A percentile compares a stretch with the other conserved stretches of the same genome.
Conservation (phyloP, 176 grass and related monocot genomes). For the Puccinellia tenuiflora region DNA sequence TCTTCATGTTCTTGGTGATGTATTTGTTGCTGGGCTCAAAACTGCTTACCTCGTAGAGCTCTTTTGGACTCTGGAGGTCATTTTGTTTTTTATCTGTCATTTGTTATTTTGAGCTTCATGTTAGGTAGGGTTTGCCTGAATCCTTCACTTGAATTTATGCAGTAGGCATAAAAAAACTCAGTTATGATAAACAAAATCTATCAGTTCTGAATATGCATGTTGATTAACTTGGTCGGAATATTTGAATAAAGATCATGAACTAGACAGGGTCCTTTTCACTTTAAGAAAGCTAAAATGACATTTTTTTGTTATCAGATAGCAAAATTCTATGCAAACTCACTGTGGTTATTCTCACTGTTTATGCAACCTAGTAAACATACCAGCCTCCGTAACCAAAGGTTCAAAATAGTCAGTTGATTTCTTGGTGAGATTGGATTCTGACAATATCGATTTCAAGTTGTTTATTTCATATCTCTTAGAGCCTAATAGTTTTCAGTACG, state of each 20-base stretch:
- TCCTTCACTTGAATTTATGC: neutral
- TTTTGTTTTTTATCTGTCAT: neutral
- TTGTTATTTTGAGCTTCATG: neutral
- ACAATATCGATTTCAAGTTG: neutral
- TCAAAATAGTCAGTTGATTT: neutral
- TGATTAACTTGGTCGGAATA: neutral
- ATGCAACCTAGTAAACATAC: neutral
- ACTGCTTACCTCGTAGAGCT: neutral
- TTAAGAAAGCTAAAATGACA: neutral
- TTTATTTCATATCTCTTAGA: constrained; percentile 1
- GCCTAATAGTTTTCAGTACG: neutral
- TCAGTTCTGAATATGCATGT: neutral
- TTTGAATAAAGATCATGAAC: neutral
- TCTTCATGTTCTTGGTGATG: neutral
- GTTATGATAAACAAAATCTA: neutral
- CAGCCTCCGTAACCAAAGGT: neutral
- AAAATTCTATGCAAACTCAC: neutral
- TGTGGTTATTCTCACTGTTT: neutral
- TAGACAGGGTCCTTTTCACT: neutral
- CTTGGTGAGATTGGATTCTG: neutral
- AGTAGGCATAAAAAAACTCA: neutral
- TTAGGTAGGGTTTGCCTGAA: neutral
- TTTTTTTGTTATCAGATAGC: neutral
- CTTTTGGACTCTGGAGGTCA: neutral
- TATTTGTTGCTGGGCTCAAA: neutral